These are phyloP conservation scores for Poa pratensis DNA, from an alignment of 176 grass and related monocot genomes.

Conservation along the genomic window DNA sequence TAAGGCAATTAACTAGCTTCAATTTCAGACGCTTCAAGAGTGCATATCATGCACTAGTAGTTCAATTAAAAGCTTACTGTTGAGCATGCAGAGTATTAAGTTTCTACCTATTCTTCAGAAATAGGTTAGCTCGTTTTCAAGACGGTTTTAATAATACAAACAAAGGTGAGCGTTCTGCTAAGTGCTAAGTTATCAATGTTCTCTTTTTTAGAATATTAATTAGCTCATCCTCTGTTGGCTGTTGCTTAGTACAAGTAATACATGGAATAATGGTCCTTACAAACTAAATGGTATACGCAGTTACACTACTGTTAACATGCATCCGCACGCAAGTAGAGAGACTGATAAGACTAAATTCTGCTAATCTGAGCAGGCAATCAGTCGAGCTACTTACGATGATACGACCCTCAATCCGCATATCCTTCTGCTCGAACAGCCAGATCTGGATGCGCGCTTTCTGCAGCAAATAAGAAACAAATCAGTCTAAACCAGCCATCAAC, in stretches of 20 bases:
- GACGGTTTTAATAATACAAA: not conserved
- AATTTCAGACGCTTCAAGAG: not conserved
- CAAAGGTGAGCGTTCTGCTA: not conserved
- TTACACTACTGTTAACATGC: not conserved
- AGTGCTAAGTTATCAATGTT: not conserved
- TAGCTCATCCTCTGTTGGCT: not conserved
- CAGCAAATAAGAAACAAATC: conserved; percentile 8
- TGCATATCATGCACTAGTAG: not conserved
- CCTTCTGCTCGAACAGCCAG: conserved; percentile 98
- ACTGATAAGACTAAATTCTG: not conserved
- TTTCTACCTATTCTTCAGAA: not conserved
- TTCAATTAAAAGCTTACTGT: not conserved
- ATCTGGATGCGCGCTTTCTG: conserved; percentile 98
- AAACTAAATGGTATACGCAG: not conserved
- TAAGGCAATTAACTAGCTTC: not conserved
- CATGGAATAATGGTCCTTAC: not conserved
- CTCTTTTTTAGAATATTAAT: not conserved
- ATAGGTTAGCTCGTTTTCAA: not conserved
- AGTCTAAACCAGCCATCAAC: conserved; percentile 22
- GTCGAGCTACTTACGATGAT: conserved; percentile 70
- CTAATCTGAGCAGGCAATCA: not conserved
- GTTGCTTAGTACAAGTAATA: not conserved
- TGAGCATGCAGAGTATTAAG: not conserved
- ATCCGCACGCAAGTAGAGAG: not conserved
- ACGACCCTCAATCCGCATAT: conserved; percentile 88